A percentile compares a stretch with the other conserved stretches of the same genome.
Evolutionary conservation across 139 green algal genomes (phyloP).

Genomic region (Limnomonas spitsbergensis): DNA sequence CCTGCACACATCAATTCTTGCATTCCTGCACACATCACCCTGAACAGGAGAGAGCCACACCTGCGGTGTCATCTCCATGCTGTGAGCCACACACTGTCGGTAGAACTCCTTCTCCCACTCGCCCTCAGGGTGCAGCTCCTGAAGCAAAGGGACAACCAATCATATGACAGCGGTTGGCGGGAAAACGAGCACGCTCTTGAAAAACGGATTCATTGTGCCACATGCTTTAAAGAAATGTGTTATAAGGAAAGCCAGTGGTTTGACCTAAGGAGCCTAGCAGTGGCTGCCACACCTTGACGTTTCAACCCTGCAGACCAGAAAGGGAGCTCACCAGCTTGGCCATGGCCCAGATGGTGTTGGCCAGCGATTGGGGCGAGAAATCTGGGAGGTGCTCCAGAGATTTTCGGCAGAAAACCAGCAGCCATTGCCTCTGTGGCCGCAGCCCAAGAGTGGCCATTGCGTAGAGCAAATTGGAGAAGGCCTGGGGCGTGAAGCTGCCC

Average conservation of each 20-base stretch:
- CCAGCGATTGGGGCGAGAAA: not conserved
- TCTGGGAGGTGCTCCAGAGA: not conserved
- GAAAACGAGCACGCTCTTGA: too few relatives aligned
- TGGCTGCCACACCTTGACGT: too few relatives aligned
- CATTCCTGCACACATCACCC: too few relatives aligned
- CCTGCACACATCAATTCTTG: too few relatives aligned
- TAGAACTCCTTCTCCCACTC: conserved; percentile 6
- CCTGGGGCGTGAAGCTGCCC: conserved; percentile 19
- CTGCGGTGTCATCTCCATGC: not conserved
- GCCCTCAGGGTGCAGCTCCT: not conserved
- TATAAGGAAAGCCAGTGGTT: too few relatives aligned
- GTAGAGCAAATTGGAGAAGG: not conserved
- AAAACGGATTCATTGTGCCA: too few relatives aligned
- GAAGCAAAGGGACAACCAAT: too few relatives aligned
- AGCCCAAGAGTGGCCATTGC: not conserved
- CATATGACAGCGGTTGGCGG: too few relatives aligned
- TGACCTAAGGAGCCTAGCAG: too few relatives aligned
- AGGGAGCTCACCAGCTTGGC: not conserved
- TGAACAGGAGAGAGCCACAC: not conserved
- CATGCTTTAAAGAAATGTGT: too few relatives aligned
- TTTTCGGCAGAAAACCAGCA: not conserved
- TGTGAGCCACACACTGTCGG: not conserved
- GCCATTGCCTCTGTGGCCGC: not conserved
- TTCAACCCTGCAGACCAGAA: too few relatives aligned
- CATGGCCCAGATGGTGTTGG: conserved; percentile 6